Evolutionary conservation across 2,329 filamentous ascomycete species (phyloP), one percentile per base, ranked within the genome.

Genomic region (Cercospora beticola): DNA sequence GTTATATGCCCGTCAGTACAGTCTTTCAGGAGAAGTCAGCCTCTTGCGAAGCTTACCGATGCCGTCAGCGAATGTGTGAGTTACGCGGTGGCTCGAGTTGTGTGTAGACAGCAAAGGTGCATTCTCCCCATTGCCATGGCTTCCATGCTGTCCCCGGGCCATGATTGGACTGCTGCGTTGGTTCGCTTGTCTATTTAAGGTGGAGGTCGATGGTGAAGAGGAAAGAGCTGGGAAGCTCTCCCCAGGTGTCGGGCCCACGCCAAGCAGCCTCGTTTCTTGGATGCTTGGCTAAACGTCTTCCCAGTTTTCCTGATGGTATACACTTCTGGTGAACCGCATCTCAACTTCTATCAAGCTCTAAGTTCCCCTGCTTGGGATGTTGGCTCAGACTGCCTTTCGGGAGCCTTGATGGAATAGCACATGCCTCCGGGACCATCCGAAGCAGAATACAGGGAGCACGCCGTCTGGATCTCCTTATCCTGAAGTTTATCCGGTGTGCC

Each of bases 31-130:
- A 46, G 12, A 30, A 49, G 18, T n/a, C n/a, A 49, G 40, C 16
- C 16, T 43, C 58, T 12, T 7, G 43, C 16, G 12, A 33, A 56
- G 43, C 46, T 33, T 46, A 64, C 62, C 62, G 3, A 64, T 64
- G 8, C 68, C 70, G 57, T 71, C 68, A 33, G 68, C 70, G 26
- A 70, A 71, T 5, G 70, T 71, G 54, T 71, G 70, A 23, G 66
- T 66, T 9, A 63, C 56, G 49, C 67, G 70, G 12, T 67, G 66
- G 4, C n/a, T n/a, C 9, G 40, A 52, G 8, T 58, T 63, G 30
- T 58, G 59, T 14, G 46, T 26, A 26, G 68, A 66, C 4, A 71
- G 61, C 5, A 71, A 43, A 30, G 68, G 70, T n/a, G 63, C 23
- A 3, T 63, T 52, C 61, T 71, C 70, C 30, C 33, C 54, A 62